Conservation (phyloP, 1,284 basidiomycete genomes). For the Trichosporon asahii region DNA sequence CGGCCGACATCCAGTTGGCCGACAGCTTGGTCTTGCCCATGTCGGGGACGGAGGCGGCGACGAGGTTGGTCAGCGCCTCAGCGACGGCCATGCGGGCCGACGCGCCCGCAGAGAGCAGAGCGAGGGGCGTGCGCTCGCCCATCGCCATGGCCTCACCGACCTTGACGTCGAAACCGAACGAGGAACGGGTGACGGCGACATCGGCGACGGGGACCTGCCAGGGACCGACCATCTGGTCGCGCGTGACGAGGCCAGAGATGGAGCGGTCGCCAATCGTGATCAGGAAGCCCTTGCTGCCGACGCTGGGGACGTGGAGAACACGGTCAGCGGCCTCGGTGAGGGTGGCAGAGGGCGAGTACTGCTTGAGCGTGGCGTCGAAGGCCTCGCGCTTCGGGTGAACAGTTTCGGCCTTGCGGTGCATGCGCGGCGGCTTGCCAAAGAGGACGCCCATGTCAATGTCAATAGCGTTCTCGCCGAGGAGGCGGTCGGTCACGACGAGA, state of each 20-base stretch:
- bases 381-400: slow-evolving; percentile 56
- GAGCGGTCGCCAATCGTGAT: slow-evolving; percentile 97
- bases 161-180: slow-evolving; percentile 86
- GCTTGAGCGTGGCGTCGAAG: slow-evolving; percentile 70
- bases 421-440: slow-evolving; percentile 94
- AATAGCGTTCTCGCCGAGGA: slow-evolving; percentile 76
- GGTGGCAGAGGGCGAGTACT: slow-evolving; percentile 59
- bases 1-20: slow-evolving; percentile 99
- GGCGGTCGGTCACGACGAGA: slow-evolving; percentile 83
- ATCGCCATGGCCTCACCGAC: slow-evolving; percentile 95
- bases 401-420: slow-evolving; percentile 71
- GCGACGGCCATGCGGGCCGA: slow-evolving; percentile 95
- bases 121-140: slow-evolving; percentile 92
- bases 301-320: slow-evolving; percentile 83
- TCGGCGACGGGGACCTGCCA: slow-evolving; percentile 98
- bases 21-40: slow-evolving; percentile 82
- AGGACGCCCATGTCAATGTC: slow-evolving; percentile 89
- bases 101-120: slow-evolving; percentile 79
- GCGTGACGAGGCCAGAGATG: slow-evolving; percentile 88
- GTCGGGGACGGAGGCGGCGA: slow-evolving; percentile 71
- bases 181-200: slow-evolving; percentile 88
- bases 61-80: slow-evolving; percentile 90
- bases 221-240: slow-evolving; percentile 98
- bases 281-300: slow-evolving; percentile 93
- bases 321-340: slow-evolving; percentile 67